A percentile compares a stretch with the other conserved stretches of the same genome.
Evolutionary conservation across 2,329 filamentous ascomycete genomes (phyloP).

Genomic region (Chaetothyriales sp.): DNA sequence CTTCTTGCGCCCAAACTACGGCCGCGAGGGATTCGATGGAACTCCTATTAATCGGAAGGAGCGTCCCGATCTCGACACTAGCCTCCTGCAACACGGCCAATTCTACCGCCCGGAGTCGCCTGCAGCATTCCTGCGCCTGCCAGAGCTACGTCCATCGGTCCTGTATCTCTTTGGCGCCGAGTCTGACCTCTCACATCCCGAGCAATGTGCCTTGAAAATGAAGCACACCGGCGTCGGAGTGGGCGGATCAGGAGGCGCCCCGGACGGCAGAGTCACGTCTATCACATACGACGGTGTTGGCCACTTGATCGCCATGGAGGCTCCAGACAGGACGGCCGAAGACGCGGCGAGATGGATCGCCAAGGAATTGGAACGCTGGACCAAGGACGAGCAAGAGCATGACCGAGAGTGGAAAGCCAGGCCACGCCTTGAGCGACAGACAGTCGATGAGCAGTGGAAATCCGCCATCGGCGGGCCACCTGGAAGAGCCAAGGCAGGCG

Average conservation of each 20-base stretch:
- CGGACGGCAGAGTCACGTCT: constrained; percentile 24
- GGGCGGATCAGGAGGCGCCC: constrained; percentile 41
- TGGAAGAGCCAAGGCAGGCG: background rate
- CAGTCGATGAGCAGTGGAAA: constrained; percentile 17
- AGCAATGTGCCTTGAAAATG: constrained; percentile 29
- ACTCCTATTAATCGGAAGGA: constrained; percentile 29
- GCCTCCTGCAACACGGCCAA: constrained; percentile 22
- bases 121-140: constrained; percentile 27
- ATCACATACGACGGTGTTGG: constrained; percentile 16
- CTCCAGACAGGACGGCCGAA: constrained; percentile 16
- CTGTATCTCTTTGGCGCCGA: constrained; percentile 33
- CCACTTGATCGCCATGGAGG: constrained; percentile 21
- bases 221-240: constrained; percentile 26
- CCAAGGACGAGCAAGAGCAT: constrained; percentile 14
- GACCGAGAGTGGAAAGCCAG: constrained; percentile 12
- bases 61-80: constrained; percentile 32
- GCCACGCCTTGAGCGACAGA: constrained; percentile 15
- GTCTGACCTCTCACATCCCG: constrained; percentile 28
- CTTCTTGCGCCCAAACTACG: constrained; percentile 37
- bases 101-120: constrained; percentile 33
- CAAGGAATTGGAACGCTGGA: constrained; percentile 14
- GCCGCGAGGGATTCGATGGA: constrained; percentile 45
- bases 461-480: constrained; percentile 14
- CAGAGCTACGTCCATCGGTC: constrained; percentile 31
- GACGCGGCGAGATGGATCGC: constrained; percentile 15